Evolutionary conservation across 2,329 filamentous ascomycete genomes (phyloP).

Genomic region (Hymenoscyphus fraxineus): DNA sequence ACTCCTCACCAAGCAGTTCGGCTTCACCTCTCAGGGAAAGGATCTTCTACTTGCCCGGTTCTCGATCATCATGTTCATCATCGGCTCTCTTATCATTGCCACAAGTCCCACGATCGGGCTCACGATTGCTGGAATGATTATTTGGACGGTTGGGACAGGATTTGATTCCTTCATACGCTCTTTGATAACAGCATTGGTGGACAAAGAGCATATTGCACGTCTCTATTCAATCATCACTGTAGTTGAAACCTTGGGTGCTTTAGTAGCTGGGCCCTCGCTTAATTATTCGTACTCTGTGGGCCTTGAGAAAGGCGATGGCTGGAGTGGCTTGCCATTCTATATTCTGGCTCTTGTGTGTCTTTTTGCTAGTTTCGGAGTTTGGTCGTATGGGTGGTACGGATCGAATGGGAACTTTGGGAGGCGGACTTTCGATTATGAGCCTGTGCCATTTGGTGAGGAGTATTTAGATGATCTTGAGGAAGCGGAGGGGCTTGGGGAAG

Average conservation of each 20-base stretch:
- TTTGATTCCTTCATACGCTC: conserved; percentile 21
- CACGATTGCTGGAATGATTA: conserved; percentile 23
- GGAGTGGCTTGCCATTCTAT: conserved; percentile 31
- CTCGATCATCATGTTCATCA: conserved; percentile 21
- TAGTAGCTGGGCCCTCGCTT: conserved; percentile 26
- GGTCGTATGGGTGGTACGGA: conserved; percentile 19
- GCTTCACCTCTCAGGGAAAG: conserved; percentile 22
- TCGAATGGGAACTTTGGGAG: background rate
- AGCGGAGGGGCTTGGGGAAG: conserved; percentile 4
- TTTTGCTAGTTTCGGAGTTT: conserved; percentile 19
- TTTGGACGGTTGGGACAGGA: conserved; percentile 30
- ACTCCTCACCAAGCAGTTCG: conserved; percentile 18
- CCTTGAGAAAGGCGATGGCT: conserved; percentile 24
- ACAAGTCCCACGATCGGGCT: conserved; percentile 23
- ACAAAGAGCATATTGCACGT: conserved; percentile 27
- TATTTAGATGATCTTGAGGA: conserved; percentile 9
- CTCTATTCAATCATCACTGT: conserved; percentile 29
- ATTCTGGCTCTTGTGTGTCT: conserved; percentile 17
- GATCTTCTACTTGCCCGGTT: conserved; percentile 28
- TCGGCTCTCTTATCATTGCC: conserved; percentile 25
- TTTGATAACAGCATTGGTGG: conserved; percentile 28
- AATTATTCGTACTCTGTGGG: conserved; percentile 27
- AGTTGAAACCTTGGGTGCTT: conserved; percentile 26
- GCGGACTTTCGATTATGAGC: conserved; percentile 6
- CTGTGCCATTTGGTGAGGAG: conserved; percentile 14